Conservation (phyloP, 1,284 basidiomycete species). For the Austroboletus niveus region DNA sequence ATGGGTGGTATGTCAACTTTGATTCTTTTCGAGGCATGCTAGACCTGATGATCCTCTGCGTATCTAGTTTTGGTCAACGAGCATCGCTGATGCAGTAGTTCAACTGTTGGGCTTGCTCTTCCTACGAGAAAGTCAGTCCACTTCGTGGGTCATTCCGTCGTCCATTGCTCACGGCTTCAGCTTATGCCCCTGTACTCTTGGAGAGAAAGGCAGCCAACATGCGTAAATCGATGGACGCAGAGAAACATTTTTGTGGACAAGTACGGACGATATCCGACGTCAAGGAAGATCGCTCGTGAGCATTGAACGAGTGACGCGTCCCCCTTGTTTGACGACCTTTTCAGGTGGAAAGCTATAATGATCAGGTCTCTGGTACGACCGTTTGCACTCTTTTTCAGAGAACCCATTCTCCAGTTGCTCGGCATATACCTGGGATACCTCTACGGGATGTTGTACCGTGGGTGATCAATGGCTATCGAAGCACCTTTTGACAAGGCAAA, state of each 20-base stretch:
- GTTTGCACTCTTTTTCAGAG: constrained; percentile 44
- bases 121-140: constrained; percentile 50
- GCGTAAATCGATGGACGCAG: constrained; percentile 41
- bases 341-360: constrained; percentile 40
- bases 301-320: background rate
- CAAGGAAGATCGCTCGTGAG: constrained; percentile 42
- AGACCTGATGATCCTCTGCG: background rate
- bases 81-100: constrained; percentile 48
- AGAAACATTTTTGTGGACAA: constrained; percentile 37
- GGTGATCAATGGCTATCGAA: constrained; percentile 19
- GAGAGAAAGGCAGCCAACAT: constrained; percentile 56
- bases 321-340: background rate
- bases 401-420: constrained; percentile 48
- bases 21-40: background rate
- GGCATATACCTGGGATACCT: constrained; percentile 51
- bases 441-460: constrained; percentile 55
- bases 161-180: constrained; percentile 30
- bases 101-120: constrained; percentile 55
- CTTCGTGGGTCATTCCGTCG: background rate
- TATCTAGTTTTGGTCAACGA: constrained; percentile 57
- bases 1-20: constrained; percentile 51
- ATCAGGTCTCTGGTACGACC: constrained; percentile 43
- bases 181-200: constrained; percentile 62
- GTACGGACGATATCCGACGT: constrained; percentile 48
- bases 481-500: constrained; percentile 5